Percentiles rank a stretch among this genome's conserved stretches.
Conservation (phyloP, 805 yeast genomes). For the Metschnikowia borealis region DNA sequence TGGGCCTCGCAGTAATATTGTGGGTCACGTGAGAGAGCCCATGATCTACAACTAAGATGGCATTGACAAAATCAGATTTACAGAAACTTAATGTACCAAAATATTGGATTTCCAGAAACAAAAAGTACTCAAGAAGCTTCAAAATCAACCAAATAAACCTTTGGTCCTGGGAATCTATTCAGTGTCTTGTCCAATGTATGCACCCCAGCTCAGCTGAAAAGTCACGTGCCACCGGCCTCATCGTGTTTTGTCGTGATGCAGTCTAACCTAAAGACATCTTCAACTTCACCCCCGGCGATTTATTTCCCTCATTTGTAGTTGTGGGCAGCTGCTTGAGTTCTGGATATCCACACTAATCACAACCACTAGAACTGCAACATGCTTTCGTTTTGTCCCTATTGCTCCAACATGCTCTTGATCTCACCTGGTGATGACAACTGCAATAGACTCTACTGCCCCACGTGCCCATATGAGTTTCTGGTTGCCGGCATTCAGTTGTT, state of each 20-base stretch:
- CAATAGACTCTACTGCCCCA: constrained; percentile 78
- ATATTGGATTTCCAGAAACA: too few relatives aligned
- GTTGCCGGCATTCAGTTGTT: constrained; percentile 78
- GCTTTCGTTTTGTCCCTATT: constrained; percentile 94
- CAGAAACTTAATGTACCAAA: too few relatives aligned
- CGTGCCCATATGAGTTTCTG: constrained; percentile 94
- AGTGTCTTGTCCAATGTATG: background rate
- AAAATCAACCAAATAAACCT: too few relatives aligned
- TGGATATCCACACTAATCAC: background rate
- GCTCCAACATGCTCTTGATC: constrained; percentile 84
- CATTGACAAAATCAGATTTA: too few relatives aligned
- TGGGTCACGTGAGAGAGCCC: background rate
- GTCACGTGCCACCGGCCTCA: constrained; percentile 1
- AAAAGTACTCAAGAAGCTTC: too few relatives aligned
- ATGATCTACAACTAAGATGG: too few relatives aligned
- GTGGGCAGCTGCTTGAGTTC: background rate
- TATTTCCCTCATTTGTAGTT: background rate
- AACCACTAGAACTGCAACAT: constrained; percentile 31
- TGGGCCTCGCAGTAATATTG: background rate
- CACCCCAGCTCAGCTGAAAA: background rate
- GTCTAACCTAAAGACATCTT: background rate
- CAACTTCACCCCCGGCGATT: background rate
- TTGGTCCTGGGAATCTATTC: background rate
- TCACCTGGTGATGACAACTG: constrained; percentile 50
- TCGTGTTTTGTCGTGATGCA: background rate